Conservation (phyloP, 2,329 filamentous ascomycete genomes). For the Pseudogymnoascus sp. region DNA sequence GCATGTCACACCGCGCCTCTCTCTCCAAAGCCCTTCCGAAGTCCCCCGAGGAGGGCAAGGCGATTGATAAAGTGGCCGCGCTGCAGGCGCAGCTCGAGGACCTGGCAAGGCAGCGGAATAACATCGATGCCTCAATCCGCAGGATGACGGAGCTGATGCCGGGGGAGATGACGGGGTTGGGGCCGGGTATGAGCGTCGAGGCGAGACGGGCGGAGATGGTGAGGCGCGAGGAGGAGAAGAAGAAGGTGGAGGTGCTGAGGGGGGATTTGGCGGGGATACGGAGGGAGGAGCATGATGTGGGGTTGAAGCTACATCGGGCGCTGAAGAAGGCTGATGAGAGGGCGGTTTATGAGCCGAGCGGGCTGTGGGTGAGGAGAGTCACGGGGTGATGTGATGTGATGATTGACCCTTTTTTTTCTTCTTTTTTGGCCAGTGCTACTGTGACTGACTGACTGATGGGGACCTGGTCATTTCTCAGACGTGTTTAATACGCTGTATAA, state of each 20-base stretch:
- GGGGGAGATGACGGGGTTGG: conserved; percentile 56
- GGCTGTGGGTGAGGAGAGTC: conserved; percentile 70
- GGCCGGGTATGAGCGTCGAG: conserved; percentile 55
- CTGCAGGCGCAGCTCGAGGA: conserved; percentile 58
- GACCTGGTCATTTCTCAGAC: neutral
- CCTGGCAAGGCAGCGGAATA: conserved; percentile 58
- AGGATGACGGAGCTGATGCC: conserved; percentile 75
- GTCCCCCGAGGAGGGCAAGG: conserved; percentile 50
- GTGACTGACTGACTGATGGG: neutral
- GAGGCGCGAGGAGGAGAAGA: conserved; percentile 47
- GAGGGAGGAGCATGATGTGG: conserved; percentile 69
- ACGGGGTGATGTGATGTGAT: conserved; percentile 42
- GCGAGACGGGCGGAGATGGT: conserved; percentile 49
- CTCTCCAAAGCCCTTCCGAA: conserved; percentile 48
- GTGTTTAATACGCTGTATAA: conserved; percentile 6
- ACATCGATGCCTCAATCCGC: conserved; percentile 62
- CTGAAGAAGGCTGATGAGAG: conserved; percentile 56
- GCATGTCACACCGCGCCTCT: conserved; percentile 16
- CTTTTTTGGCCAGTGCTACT: neutral
- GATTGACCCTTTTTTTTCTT: neutral
- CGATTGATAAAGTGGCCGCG: conserved; percentile 55
- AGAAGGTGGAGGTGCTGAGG: conserved; percentile 57
- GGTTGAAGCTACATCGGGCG: conserved; percentile 62
- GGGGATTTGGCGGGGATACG: conserved; percentile 63
- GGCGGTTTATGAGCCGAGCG: conserved; percentile 54